Percentiles rank a stretch among this genome's conserved stretches.
These are phyloP conservation scores for Karstenula rhodostoma DNA, from an alignment of 2,329 filamentous ascomycete species.

Conservation along the genomic window DNA sequence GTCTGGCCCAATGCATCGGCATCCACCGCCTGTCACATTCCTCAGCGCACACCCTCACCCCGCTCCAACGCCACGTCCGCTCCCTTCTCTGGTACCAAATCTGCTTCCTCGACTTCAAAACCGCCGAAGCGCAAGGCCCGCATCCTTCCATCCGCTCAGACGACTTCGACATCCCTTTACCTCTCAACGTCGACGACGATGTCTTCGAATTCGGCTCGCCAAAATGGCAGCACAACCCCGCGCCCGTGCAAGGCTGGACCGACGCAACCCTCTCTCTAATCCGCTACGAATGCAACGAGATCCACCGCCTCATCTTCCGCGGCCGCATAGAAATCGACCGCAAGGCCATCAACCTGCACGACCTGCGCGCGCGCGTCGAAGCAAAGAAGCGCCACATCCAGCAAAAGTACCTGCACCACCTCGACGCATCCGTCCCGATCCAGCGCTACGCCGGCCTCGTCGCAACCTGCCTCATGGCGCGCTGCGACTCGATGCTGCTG, in stretches of 20 bases:
- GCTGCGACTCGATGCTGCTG: constrained; percentile 51
- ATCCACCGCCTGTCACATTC: constrained; percentile 47
- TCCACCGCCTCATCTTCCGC: constrained; percentile 48
- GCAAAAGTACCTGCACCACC: constrained; percentile 43
- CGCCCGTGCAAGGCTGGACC: constrained; percentile 41
- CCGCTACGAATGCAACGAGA: constrained; percentile 49
- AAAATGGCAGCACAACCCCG: constrained; percentile 46
- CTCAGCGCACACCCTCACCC: constrained; percentile 45
- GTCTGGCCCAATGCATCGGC: constrained; percentile 49
- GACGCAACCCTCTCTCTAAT: constrained; percentile 47
- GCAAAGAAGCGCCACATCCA: constrained; percentile 46
- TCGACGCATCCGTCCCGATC: constrained; percentile 44
- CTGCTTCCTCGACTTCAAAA: constrained; percentile 50
- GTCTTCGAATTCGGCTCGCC: constrained; percentile 48
- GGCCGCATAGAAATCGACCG: constrained; percentile 50
- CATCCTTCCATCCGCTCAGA: constrained; percentile 48
- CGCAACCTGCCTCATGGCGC: constrained; percentile 47
- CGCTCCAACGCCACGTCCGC: constrained; percentile 46
- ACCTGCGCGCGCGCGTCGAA: constrained; percentile 46
- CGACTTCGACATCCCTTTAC: constrained; percentile 48
- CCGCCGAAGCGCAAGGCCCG: constrained; percentile 48
- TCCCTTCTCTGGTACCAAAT: constrained; percentile 51
- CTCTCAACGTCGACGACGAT: constrained; percentile 49
- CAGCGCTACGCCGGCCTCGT: constrained; percentile 50
- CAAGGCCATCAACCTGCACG: constrained; percentile 47